These are phyloP conservation scores for Tilletiopsis washingtonensis DNA, from an alignment of 1,284 basidiomycete species.

Conservation along the genomic window DNA sequence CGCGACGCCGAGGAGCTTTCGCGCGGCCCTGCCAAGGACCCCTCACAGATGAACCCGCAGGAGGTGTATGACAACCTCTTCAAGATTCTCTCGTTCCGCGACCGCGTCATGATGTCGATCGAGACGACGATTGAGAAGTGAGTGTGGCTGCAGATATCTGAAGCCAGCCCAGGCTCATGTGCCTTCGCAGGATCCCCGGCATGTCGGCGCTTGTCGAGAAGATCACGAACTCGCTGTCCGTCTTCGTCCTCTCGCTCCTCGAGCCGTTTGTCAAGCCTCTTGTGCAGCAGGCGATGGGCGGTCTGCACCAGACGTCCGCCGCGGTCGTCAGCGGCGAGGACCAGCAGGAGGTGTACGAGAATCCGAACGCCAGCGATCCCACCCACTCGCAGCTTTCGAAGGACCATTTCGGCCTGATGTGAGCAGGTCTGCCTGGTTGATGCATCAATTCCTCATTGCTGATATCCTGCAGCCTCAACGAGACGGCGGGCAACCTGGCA, in stretches of 20 bases:
- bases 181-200: conserved; percentile 55
- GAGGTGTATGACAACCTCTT: conserved; percentile 60
- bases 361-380: conserved; percentile 46
- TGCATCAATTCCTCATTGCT: too few species aligned
- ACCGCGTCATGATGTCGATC: conserved; percentile 72
- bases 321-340: conserved; percentile 44
- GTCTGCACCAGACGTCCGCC: conserved; percentile 40
- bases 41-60: conserved; percentile 71
- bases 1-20: conserved; percentile 34
- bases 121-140: conserved; percentile 63
- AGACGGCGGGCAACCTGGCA: conserved; percentile 48
- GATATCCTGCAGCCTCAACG: too few species aligned
- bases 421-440: conserved; percentile 8
- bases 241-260: conserved; percentile 41
- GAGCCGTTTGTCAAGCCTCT: conserved; percentile 49
- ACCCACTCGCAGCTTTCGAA: conserved; percentile 42
- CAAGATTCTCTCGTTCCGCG: conserved; percentile 68
- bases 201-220: conserved; percentile 66
- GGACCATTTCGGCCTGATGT: conserved; percentile 42
- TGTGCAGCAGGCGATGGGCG: conserved; percentile 39
- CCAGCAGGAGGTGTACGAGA: conserved; percentile 49
- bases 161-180: too few species aligned
- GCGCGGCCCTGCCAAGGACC: conserved; percentile 48
- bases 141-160: too few species aligned
- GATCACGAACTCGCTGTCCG: conserved; percentile 58